These are phyloP conservation scores for Sporodiniella umbellata DNA, from an alignment of 371 early-diverging fungal species.

Conservation along the genomic window DNA sequence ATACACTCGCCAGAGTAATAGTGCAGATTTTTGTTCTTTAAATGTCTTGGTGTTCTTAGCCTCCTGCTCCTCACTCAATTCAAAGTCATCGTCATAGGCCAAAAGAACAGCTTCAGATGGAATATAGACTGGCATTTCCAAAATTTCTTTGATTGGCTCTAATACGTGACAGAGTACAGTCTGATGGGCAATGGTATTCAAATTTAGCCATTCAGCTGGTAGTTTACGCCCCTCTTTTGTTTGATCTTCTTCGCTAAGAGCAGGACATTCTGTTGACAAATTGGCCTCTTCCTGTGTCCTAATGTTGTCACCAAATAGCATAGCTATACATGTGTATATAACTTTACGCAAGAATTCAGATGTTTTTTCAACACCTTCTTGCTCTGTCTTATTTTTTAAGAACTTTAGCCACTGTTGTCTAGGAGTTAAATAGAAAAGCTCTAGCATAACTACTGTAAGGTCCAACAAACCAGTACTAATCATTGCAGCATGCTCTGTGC, in stretches of 20 bases:
- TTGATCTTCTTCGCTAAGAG: conserved; percentile 25
- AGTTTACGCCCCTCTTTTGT: conserved; percentile 24
- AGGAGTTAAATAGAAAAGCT: conserved; percentile 46
- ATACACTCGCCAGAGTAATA: conserved; percentile 54
- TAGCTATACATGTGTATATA: conserved; percentile 47
- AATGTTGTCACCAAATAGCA: conserved; percentile 45
- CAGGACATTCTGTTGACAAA: conserved; percentile 17
- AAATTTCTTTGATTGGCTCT: conserved; percentile 45
- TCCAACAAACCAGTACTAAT: conserved; percentile 48
- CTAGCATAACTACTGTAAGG: conserved; percentile 45
- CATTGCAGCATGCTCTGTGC: conserved; percentile 31
- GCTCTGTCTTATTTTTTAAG: conserved; percentile 29
- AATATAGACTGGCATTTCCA: conserved; percentile 46
- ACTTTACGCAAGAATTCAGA: conserved; percentile 53
- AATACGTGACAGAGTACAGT: conserved; percentile 50
- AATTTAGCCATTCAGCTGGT: conserved; percentile 59
- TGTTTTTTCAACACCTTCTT: conserved; percentile 46
- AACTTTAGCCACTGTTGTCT: conserved; percentile 39
- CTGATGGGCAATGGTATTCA: conserved; percentile 54
- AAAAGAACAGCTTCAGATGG: conserved; percentile 19
- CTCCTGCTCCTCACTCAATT: not conserved
- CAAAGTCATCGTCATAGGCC: conserved; percentile 1
- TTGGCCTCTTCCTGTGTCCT: conserved; percentile 25
- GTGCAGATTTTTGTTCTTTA: conserved; percentile 4
- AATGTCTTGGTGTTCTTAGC: not conserved